Base-by-base conservation (phyloP, 2,329 filamentous ascomycete species). In the Thielaviopsis ethacetica region DNA sequence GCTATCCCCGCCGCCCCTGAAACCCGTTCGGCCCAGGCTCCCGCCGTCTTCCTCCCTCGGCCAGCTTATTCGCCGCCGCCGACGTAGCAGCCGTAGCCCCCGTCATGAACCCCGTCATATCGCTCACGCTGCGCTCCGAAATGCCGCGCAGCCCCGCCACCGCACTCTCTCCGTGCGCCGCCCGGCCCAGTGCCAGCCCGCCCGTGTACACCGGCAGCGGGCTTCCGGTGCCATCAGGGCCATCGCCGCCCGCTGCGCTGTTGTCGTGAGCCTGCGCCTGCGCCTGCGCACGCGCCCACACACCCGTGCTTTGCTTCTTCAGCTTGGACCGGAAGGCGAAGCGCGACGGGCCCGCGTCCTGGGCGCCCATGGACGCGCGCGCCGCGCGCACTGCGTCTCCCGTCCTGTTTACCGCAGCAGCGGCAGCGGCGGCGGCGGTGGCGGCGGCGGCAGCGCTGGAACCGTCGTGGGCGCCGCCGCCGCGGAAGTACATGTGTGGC, bases 301-400 rank as follows among this genome's bases (percentile, higher is more conserved):
- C 41, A 2, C 26, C 52, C 26, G 57, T 53, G 41, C 51, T 58
- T 5, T 53, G 51, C 19, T 52, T 52, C 50, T 58, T 58, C 3
- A 58, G 19, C 26, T 58, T 58, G 1, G 57, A 54, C 6, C 52
- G 57, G 19, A 54, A 58, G n/a, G 57, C 57, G 34, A 58, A 54
- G 10, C 53, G 53, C 2, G 38, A 58, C 41, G 51, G 34, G 7
- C 30, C n/a, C 3, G 57, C 57, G 10, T 58, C 57, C 26, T 58
- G 57, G 13, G 57, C 57, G n/a, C 57, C 50, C 47, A 51, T 58
- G 17, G 38, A 54, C 21, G 50, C 52, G 19, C 51, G 52, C 54
- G 47, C 24, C n/a, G 52, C 21, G 47, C 15, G 34, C 26, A 38
- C 38, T 54, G 17, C 52, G n/a, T n/a, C n/a, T n/a, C n/a, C n/a